Evolutionary conservation across 139 green algal species (phyloP), one percentile per base, ranked within the genome.

Genomic region (Closterium sp.): DNA sequence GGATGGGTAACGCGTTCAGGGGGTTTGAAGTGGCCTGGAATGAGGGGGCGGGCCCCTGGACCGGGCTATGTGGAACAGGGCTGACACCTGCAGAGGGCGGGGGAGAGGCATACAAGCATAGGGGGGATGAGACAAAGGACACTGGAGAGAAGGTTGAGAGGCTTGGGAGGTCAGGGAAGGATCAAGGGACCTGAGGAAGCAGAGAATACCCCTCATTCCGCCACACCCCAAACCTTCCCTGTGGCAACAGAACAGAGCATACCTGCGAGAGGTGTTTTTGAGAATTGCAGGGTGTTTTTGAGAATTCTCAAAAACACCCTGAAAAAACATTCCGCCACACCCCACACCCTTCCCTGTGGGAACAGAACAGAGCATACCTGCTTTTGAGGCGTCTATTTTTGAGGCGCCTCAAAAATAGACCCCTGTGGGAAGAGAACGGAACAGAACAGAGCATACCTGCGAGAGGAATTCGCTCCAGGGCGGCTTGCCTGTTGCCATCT

Each of bases 401-500:
- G 25, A 32, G 25, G 5, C 34, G 4, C 88, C 85, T 85, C 5
- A 30, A 90, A 35, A 90, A 31, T 23, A 6, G 30, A 30, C 25
- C 4, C 9, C 4, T 87, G n/a, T n/a, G n/a, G n/a, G n/a, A n/a
- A 87, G 84, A 87, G 32, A 6, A 87, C 6, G 32, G 32, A 12
- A 87, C 84, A 4, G 4, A 6, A 6, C 4, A 87, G 32, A 87
- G 84, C 4, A 87, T 87, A 87, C 86, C n/a, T n/a, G 38, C 2
- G 38, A 90, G 9, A 88, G 87, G 9, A 81, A 55, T 12, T 92
- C 83, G 30, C 94, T 96, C 97, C 96, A 98, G 30, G 97, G 97
- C 4, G 97, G 97, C 87, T 97, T 97, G 38, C 97, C 98, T 0
- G 98, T 99, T 2, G 95, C 96, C 98, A 99, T 99, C 94, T 99